Percentiles rank a stretch among this genome's conserved stretches.
phyloP scores from a whole-genome alignment of 202 grass and related monocot species.

The Elaeis oleifera region DNA sequence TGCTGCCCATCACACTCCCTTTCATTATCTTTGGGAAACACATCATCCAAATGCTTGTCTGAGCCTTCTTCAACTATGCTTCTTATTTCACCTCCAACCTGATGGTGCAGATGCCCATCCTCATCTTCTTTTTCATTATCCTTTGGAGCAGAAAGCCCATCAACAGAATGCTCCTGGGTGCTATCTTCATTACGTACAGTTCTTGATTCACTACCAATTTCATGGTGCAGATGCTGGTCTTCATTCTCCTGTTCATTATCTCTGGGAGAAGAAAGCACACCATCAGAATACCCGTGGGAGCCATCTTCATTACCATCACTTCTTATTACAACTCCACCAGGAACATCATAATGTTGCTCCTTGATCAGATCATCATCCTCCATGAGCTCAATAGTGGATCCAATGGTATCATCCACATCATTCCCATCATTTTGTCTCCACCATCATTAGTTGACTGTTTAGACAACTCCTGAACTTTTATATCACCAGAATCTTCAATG shows the following conservation, averaged over 20 bases:
- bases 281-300: too few species aligned
- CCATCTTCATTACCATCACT: too few species aligned
- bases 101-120: too few species aligned
- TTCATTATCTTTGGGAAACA: conserved; percentile 15
- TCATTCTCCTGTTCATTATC: conserved; percentile 18
- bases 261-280: not conserved
- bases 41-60: conserved; percentile 5
- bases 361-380: conserved; percentile 8
- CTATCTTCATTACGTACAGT: conserved; percentile 1
- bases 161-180: conserved; percentile 9
- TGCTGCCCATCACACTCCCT: conserved; percentile 21
- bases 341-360: conserved; percentile 19
- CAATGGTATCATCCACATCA: conserved; percentile 21
- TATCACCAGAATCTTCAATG: conserved; percentile 1
- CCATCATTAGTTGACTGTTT: conserved; percentile 16
- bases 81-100: too few species aligned
- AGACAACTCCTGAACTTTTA: conserved; percentile 1
- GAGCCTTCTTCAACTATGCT: too few species aligned
- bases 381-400: conserved; percentile 8
- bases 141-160: too few species aligned
- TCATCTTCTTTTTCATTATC: too few species aligned
- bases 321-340: conserved; percentile 1
- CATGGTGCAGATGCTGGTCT: conserved; percentile 9
- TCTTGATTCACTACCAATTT: not conserved
- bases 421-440: conserved; percentile 19